Percentiles rank a stretch among this genome's conserved stretches.
These are phyloP conservation scores for Cercophora sp. DNA, from an alignment of 495 filamentous ascomycete species.

Conservation along the genomic window DNA sequence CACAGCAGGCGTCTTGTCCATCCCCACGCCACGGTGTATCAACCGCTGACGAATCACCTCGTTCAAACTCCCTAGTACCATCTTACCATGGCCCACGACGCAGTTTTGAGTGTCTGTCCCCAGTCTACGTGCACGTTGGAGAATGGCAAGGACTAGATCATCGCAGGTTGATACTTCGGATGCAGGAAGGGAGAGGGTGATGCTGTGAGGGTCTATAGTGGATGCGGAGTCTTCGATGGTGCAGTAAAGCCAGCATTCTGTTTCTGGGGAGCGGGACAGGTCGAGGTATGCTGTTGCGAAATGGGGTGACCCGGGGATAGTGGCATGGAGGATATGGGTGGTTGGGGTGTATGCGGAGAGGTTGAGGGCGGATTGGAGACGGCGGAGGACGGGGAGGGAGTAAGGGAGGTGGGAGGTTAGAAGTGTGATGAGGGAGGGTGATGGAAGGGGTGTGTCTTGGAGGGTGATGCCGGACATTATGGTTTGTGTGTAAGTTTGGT, in stretches of 20 bases:
- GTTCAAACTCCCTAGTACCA: slow-evolving; percentile 33
- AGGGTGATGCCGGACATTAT: slow-evolving; percentile 6
- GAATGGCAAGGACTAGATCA: slow-evolving; percentile 9
- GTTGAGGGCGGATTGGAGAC: slow-evolving; percentile 50
- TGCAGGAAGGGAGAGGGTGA: background rate
- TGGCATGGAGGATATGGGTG: slow-evolving; percentile 14
- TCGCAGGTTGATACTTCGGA: background rate
- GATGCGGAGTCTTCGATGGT: slow-evolving; percentile 42
- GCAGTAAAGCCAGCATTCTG: slow-evolving; percentile 57
- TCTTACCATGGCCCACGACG: background rate
- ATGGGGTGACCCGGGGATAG: background rate
- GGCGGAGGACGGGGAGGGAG: slow-evolving; percentile 54
- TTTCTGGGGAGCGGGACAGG: slow-evolving; percentile 53
- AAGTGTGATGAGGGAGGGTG: slow-evolving; percentile 34
- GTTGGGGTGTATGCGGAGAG: slow-evolving; percentile 26
- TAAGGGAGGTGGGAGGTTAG: slow-evolving; percentile 50
- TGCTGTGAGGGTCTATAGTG: background rate
- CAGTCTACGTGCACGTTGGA: no score
- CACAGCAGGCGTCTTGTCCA: slow-evolving; percentile 16
- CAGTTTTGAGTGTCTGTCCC: no score
- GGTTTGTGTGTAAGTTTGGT: background rate
- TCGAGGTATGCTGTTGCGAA: slow-evolving; percentile 57
- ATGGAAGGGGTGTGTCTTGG: slow-evolving; percentile 32
- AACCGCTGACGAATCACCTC: slow-evolving; percentile 27
- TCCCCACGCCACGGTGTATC: slow-evolving; percentile 17